These are phyloP conservation scores for Globisporangium perplexum DNA, from an alignment of 352 stramenopile genomes.

Conservation along the genomic window DNA sequence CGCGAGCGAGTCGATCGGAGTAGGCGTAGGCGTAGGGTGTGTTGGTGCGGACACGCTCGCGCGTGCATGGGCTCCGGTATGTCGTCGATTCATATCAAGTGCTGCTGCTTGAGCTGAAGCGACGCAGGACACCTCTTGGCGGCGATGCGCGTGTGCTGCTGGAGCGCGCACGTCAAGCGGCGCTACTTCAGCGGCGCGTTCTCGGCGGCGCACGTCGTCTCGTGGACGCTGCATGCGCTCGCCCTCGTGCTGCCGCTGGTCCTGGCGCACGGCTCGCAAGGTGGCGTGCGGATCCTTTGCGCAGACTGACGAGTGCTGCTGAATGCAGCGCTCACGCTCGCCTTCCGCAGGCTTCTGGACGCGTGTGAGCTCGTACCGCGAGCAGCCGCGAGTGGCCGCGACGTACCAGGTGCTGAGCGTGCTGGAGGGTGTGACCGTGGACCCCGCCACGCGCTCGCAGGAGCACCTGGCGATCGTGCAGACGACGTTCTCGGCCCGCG, in stretches of 20 bases:
- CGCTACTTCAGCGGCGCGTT: constrained; percentile 50
- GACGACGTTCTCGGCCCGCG: constrained; percentile 31
- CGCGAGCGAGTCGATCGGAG: background rate
- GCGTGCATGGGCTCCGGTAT: too few relatives aligned
- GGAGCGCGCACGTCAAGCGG: constrained; percentile 38
- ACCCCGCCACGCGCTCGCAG: constrained; percentile 8
- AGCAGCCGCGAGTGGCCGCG: constrained; percentile 50
- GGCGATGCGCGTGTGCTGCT: constrained; percentile 46
- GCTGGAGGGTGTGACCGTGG: constrained; percentile 36
- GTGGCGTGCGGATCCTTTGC: constrained; percentile 7
- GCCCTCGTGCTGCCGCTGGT: constrained; percentile 47
- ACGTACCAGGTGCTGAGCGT: constrained; percentile 61
- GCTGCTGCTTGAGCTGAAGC: too few relatives aligned
- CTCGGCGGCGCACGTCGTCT: constrained; percentile 49
- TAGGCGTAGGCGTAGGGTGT: too few relatives aligned
- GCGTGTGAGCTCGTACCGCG: constrained; percentile 45
- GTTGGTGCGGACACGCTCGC: too few relatives aligned
- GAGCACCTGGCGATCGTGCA: constrained; percentile 31
- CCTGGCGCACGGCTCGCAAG: constrained; percentile 47
- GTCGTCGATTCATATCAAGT: too few relatives aligned
- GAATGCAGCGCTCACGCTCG: too few relatives aligned
- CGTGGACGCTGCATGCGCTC: constrained; percentile 29
- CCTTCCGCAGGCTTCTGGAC: constrained; percentile 50
- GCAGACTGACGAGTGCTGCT: too few relatives aligned
- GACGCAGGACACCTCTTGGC: background rate